These are phyloP conservation scores for Phytopythium kandeliae DNA, from an alignment of 352 stramenopile genomes.

Conservation along the genomic window DNA sequence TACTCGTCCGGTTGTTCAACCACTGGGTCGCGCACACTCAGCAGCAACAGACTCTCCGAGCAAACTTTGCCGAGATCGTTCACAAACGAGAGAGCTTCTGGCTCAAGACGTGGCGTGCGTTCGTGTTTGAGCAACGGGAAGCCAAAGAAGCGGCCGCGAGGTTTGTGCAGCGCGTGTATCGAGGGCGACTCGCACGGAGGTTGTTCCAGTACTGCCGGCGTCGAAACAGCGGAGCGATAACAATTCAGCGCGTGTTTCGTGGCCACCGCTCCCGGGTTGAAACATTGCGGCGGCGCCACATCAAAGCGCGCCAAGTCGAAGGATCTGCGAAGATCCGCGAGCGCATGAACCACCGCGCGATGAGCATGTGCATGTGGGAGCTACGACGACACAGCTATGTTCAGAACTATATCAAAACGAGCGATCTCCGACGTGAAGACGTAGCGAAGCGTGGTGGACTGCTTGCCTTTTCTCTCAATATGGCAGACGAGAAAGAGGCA, in stretches of 20 bases:
- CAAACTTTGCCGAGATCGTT: conserved; percentile 40
- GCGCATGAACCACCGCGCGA: conserved; percentile 23
- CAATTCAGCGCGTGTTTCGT: conserved; percentile 57
- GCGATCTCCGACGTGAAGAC: conserved; percentile 14
- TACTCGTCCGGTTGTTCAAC: conserved; percentile 42
- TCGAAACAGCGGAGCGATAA: conserved; percentile 16
- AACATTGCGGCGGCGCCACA: conserved; percentile 11
- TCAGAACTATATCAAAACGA: conserved; percentile 26
- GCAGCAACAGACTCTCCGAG: conserved; percentile 34
- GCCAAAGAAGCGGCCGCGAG: conserved; percentile 19
- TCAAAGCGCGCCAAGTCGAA: conserved; percentile 27
- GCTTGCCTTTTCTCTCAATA: conserved; percentile 17
- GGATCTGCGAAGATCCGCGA: conserved; percentile 19
- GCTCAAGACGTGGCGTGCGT: conserved; percentile 43
- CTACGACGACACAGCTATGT: conserved; percentile 16
- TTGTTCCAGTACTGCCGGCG: conserved; percentile 30
- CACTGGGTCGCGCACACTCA: conserved; percentile 37
- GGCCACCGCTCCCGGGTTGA: conserved; percentile 24
- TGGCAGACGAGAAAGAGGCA: conserved; percentile 26
- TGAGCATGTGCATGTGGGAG: conserved; percentile 22
- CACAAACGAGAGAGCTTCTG: conserved; percentile 31
- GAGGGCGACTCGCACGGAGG: conserved; percentile 43
- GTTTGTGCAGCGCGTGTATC: conserved; percentile 60
- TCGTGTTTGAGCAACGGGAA: conserved; percentile 20
- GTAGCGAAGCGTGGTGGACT: conserved; percentile 7